phyloP scores from a whole-genome alignment of 78 protist genomes.

The Dictyostelium firmibasis region DNA sequence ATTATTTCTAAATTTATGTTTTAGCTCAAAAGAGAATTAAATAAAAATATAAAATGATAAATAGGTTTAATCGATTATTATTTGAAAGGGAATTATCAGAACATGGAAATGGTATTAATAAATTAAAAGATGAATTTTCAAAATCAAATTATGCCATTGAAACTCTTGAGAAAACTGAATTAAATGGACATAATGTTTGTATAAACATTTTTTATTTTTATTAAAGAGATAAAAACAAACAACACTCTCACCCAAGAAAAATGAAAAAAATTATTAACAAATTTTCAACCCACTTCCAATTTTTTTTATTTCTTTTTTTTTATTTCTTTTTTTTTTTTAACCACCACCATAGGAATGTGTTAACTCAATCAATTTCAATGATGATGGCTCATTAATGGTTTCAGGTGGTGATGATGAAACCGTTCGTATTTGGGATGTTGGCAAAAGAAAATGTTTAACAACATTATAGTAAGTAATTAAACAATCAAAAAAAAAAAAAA shows the following conservation, averaged over 20 bases:
- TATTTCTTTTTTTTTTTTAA: not conserved
- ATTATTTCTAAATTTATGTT: not conserved
- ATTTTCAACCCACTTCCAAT: too few relatives aligned
- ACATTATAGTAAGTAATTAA: not conserved
- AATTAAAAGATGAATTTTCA: slow-evolving; percentile 1
- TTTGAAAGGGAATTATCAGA: not conserved
- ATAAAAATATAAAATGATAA: not conserved
- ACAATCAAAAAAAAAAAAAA: not conserved
- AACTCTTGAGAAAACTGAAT: slow-evolving; percentile 3
- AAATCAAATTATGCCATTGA: slow-evolving; percentile 10
- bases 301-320: not conserved
- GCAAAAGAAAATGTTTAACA: not conserved
- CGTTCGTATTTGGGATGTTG: slow-evolving; percentile 60
- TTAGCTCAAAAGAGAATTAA: not conserved
- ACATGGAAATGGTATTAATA: not conserved
- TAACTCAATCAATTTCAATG: slow-evolving; percentile 79
- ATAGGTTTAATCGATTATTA: slow-evolving; percentile 8
- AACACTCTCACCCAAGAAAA: not conserved
- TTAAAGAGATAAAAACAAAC: not conserved
- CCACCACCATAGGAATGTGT: slow-evolving; percentile 57
- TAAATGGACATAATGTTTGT: slow-evolving; percentile 9
- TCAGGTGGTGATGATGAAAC: slow-evolving; percentile 80
- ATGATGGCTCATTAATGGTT: slow-evolving; percentile 37
- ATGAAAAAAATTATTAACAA: too few relatives aligned
- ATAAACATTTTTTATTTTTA: not conserved